A percentile compares a stretch with the other conserved stretches of the same genome.
These are phyloP conservation scores for Westerdykella sp. DNA, from an alignment of 2,329 filamentous ascomycete species.

Conservation along the genomic window DNA sequence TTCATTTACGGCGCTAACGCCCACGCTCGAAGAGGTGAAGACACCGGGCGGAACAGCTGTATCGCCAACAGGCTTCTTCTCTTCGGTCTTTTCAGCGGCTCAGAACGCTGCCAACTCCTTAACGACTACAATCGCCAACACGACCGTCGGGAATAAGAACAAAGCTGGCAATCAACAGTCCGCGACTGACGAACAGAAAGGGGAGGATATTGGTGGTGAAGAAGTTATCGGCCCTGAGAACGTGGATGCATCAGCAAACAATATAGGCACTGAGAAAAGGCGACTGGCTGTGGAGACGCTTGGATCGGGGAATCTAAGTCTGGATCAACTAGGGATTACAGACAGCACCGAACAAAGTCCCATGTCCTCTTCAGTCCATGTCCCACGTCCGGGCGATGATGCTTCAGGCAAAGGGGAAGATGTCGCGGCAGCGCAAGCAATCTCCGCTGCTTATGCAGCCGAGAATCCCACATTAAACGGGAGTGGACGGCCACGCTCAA, in stretches of 20 bases:
- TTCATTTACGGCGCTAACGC: slow-evolving; percentile 59
- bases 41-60: slow-evolving; percentile 51
- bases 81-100: slow-evolving; percentile 83
- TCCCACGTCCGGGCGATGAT: slow-evolving; percentile 47
- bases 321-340: slow-evolving; percentile 78
- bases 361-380: slow-evolving; percentile 53
- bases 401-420: slow-evolving; percentile 54
- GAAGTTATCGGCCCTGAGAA: slow-evolving; percentile 38
- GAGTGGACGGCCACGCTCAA: slow-evolving; percentile 37
- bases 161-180: slow-evolving; percentile 41
- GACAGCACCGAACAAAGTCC: slow-evolving; percentile 56
- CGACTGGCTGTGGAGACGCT: slow-evolving; percentile 81
- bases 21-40: slow-evolving; percentile 65
- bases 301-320: slow-evolving; percentile 78
- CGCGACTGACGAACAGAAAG: slow-evolving; percentile 21
- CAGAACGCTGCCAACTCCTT: slow-evolving; percentile 80
- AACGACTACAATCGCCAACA: slow-evolving; percentile 67
- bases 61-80: slow-evolving; percentile 69
- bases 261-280: slow-evolving; percentile 34
- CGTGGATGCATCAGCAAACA: slow-evolving; percentile 14
- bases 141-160: slow-evolving; percentile 46
- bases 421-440: slow-evolving; percentile 52
- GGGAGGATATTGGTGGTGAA: slow-evolving; percentile 31
- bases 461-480: slow-evolving; percentile 34
- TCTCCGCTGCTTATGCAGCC: slow-evolving; percentile 54